A percentile compares a stretch with the other conserved stretches of the same genome.
phyloP scores from a whole-genome alignment of 257 asterid genomes.

The Solanum acaule region DNA sequence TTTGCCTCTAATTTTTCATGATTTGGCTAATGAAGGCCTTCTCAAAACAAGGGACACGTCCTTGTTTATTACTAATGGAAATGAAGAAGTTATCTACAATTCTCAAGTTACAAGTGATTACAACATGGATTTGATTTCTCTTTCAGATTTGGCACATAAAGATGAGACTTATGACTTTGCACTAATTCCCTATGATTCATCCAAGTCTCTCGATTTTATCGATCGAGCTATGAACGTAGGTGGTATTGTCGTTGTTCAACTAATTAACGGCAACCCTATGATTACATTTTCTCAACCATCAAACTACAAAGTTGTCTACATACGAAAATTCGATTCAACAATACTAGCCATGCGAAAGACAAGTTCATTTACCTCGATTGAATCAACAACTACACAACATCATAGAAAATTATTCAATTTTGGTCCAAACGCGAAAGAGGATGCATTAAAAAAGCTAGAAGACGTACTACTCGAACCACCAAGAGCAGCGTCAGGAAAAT shows the following conservation, averaged over 20 bases:
- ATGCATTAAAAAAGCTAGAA: constrained; percentile 21
- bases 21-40: constrained; percentile 37
- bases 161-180: constrained; percentile 11
- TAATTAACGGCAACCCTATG: background rate
- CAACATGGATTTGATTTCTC: constrained; percentile 5
- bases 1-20: constrained; percentile 14
- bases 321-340: constrained; percentile 14
- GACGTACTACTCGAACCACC: constrained; percentile 34
- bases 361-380: background rate
- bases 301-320: constrained; percentile 11
- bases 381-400: background rate
- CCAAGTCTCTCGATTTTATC: background rate
- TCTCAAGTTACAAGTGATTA: background rate
- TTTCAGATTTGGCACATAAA: background rate
- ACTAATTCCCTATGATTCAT: background rate
- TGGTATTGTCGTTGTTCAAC: constrained; percentile 9
- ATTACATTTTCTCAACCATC: background rate
- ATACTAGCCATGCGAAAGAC: constrained; percentile 14
- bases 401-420: background rate
- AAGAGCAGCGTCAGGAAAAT: constrained; percentile 29
- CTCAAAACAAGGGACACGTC: constrained; percentile 20
- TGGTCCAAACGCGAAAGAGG: constrained; percentile 3
- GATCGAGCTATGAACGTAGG: constrained; percentile 13
- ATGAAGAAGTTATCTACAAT: background rate
- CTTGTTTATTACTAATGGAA: constrained; percentile 1